Base-by-base conservation (phyloP, 495 filamentous ascomycete genomes). In the Talaromyces ruber region DNA sequence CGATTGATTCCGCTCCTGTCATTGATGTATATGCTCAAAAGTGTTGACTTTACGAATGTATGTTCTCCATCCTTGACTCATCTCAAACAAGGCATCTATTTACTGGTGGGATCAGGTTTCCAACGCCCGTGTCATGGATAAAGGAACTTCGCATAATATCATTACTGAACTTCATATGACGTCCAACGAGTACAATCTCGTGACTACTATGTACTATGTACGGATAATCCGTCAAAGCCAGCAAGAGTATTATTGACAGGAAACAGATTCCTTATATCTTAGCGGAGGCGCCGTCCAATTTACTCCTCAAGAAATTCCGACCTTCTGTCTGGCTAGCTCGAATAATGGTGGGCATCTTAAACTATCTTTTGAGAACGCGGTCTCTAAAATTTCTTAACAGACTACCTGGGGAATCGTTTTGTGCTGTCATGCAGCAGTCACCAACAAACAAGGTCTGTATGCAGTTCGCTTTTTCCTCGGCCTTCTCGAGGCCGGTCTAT, bases 11-110 rank as follows among this genome's bases (percentile, higher is more conserved):
- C 75, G 7, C 64, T 80, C 9, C 72, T 71, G 14, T 73, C 75
- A 4, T 55, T 79, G 1, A 76, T 80, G 14, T 80, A 75, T 63
- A 70, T 78, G 70, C 71, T 80, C 59, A 78, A 79, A 62, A 77
- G 72, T 34, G 34, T 79, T 28, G 76, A 79, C 29, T 63, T 65
- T 3, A 72, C 70, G 28, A 80, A 80, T 67, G 74, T 76, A 30
- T 30, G 70, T 67, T 55, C n/a, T 62, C 3, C 21, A 61, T 45
- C 3, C 14, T 58, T 37, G 24, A 7, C 7, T 34, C 16, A 5
- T 58, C 7, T 34, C 16, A 5, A 34, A 30, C 29, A 58, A 34
- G 30, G 30, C 9, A 34, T 34, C 9, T 34, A 34, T 34, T 34
- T 12, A n/a, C 11, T 11, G 11, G 30, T 34, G 30, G 2, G 30